Evolutionary conservation across 2,329 filamentous ascomycete species (phyloP), one percentile per base, ranked within the genome.

Genomic region (Paecilomyces variotii): DNA sequence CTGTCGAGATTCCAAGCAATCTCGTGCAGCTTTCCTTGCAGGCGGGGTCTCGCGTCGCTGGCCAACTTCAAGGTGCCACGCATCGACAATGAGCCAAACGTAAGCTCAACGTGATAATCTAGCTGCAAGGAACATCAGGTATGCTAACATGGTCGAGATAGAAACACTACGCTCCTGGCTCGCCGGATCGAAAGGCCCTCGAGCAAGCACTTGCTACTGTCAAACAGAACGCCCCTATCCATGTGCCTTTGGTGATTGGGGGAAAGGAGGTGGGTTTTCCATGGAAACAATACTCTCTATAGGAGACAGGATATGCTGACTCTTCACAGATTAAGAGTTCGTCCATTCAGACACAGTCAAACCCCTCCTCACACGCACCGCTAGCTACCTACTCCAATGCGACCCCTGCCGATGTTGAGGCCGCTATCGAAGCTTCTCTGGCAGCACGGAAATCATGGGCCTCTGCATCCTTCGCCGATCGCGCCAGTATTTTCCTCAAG

Each of bases 51-150:
- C 52, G 67, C 68, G 86, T 88, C 86, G 6, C 80, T 96, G 63
- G 92, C 91, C 55, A 82, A 85, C 61, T 97, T 97, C 83, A 93
- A 90, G 80, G 84, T 92, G 56, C 94, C 94, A 55, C 86, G 86
- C 63, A 85, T 97, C 67, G 80, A 84, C 72, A 99, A 99, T 73
- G 94, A 99, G 79, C 91, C 91, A n/a, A 99, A 97, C 74, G 92
- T 96, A 76, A 74, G 90, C 81, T 34, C 35, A 32, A 30, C 10
- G 49, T 57, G 28, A 35, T 45, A 19, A 45, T 45, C n/a, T 45
- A 5, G 6, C 19, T 1, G n/a, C 3, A n/a, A 45, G 39, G 6
- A 45, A 24, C 14, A 45, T 19, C 4, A n/a, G 9, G 9, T 2
- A 45, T 19, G 55, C 19, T 60, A 56, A 54, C 3, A 26, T 32